Evolutionary conservation across 176 grass and related monocot genomes (phyloP).

Genomic region (Eremochloa ophiuroides): DNA sequence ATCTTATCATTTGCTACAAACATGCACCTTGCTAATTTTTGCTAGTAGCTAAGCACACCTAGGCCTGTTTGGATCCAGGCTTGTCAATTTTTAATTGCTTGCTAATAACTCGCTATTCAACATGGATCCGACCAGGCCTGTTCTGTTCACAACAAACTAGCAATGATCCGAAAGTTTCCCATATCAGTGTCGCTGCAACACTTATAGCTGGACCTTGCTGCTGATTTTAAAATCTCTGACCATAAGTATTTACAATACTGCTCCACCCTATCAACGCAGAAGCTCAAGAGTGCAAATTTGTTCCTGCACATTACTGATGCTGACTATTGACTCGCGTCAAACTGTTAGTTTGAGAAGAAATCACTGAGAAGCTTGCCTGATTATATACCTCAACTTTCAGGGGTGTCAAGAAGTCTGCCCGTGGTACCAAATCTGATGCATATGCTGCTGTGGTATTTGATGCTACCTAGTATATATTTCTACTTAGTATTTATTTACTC

Average conservation of each 20-base stretch:
- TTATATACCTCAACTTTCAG: slow-evolving; percentile 33
- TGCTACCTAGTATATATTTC: neutral
- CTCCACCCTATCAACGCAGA: neutral
- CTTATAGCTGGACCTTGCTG: neutral
- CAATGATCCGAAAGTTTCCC: neutral
- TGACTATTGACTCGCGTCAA: neutral
- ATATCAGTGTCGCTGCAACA: neutral
- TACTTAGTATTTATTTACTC: neutral
- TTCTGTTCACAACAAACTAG: neutral
- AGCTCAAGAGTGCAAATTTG: neutral
- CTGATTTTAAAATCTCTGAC: neutral
- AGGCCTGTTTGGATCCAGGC: neutral
- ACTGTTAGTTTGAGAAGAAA: neutral
- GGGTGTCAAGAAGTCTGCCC: slow-evolving; percentile 54
- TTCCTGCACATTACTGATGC: neutral
- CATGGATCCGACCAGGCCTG: neutral
- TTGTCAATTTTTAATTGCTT: neutral
- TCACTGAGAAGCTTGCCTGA: neutral
- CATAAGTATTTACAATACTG: neutral
- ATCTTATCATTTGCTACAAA: neutral
- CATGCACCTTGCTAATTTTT: neutral
- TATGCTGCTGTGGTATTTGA: slow-evolving; percentile 70
- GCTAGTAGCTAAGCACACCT: neutral
- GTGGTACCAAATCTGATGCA: slow-evolving; percentile 65
- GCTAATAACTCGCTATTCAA: neutral